A percentile compares a stretch with the other conserved stretches of the same genome.
Evolutionary conservation across 2,329 filamentous ascomycete species (phyloP).

Genomic region (Graphiopsis chlorocephala): DNA sequence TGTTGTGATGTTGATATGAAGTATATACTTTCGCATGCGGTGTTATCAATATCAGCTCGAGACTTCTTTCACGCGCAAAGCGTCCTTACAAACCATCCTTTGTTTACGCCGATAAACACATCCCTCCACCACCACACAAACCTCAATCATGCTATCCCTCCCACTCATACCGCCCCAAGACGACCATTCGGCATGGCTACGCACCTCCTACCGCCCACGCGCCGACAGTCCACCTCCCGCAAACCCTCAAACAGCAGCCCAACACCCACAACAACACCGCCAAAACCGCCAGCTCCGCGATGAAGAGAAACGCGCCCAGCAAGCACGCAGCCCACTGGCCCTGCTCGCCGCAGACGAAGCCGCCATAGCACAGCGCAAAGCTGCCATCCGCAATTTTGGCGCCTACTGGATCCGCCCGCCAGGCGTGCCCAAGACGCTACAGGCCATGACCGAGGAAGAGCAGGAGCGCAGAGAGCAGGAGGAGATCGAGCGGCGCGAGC

Average conservation of each 20-base stretch:
- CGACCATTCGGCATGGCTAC: conserved; percentile 22
- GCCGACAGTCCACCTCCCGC: conserved; percentile 25
- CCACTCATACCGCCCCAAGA: conserved; percentile 33
- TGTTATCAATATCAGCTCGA: not conserved
- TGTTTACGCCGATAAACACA: conserved; percentile 10
- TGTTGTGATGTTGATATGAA: not conserved
- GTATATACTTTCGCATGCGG: not conserved
- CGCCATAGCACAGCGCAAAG: conserved; percentile 70
- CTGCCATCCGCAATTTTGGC: conserved; percentile 82
- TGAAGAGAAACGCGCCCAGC: conserved; percentile 31
- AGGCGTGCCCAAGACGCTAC: conserved; percentile 82
- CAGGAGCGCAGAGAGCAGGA: conserved; percentile 84
- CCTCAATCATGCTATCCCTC: conserved; percentile 30
- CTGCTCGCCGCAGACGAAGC: conserved; percentile 74
- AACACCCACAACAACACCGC: conserved; percentile 13
- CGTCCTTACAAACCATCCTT: not conserved
- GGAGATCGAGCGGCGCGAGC: conserved; percentile 68
- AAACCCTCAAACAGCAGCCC: conserved; percentile 28
- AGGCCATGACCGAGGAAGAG: conserved; percentile 85
- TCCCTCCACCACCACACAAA: not conserved
- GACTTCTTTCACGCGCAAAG: not conserved
- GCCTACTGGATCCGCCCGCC: conserved; percentile 87
- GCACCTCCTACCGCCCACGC: conserved; percentile 9
- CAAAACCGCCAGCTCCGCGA: conserved; percentile 32
- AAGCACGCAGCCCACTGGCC: conserved; percentile 59